Conservation (phyloP, 306 rosid genomes). For the Inga leiocalycina region DNA sequence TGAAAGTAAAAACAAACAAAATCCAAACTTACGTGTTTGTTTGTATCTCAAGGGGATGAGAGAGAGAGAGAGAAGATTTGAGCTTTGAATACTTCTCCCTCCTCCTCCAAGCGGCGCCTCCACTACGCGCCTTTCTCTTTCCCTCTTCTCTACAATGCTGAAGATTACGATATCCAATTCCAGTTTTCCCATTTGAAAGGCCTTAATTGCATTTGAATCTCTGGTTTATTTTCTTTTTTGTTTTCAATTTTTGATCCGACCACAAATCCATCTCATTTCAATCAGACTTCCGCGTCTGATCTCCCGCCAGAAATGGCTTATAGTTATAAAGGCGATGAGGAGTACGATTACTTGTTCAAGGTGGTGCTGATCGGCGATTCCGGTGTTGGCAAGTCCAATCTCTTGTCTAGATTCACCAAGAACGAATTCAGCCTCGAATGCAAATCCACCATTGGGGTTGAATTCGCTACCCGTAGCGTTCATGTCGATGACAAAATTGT, state of each 20-base stretch:
- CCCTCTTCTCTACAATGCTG: conserved; percentile 31
- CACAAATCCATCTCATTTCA: not conserved
- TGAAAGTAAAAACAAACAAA: conserved; percentile 24
- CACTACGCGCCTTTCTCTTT: conserved; percentile 21
- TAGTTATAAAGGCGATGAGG: conserved; percentile 79
- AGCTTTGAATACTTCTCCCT: conserved; percentile 56
- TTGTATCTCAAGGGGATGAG: not conserved
- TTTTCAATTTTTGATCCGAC: conserved; percentile 21
- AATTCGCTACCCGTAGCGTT: conserved; percentile 83
- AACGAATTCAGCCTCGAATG: conserved; percentile 82
- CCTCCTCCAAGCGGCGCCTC: conserved; percentile 33
- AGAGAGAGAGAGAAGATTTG: conserved; percentile 1
- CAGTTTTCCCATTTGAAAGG: not conserved
- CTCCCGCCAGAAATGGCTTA: conserved; percentile 49
- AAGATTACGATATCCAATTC: conserved; percentile 18
- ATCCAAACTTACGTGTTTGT: not conserved
- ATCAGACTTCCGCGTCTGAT: not conserved
- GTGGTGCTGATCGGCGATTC: conserved; percentile 88
- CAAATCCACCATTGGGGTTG: conserved; percentile 85
- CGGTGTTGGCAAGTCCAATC: conserved; percentile 84
- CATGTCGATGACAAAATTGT: conserved; percentile 83
- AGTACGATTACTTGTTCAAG: conserved; percentile 80
- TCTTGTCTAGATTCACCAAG: conserved; percentile 76
- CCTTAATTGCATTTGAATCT: conserved; percentile 13
- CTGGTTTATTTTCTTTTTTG: not conserved